Percentiles rank a stretch among this genome's conserved stretches.
Evolutionary conservation across 257 asterid genomes (phyloP).

Genomic region (Ophiorrhiza pumila): DNA sequence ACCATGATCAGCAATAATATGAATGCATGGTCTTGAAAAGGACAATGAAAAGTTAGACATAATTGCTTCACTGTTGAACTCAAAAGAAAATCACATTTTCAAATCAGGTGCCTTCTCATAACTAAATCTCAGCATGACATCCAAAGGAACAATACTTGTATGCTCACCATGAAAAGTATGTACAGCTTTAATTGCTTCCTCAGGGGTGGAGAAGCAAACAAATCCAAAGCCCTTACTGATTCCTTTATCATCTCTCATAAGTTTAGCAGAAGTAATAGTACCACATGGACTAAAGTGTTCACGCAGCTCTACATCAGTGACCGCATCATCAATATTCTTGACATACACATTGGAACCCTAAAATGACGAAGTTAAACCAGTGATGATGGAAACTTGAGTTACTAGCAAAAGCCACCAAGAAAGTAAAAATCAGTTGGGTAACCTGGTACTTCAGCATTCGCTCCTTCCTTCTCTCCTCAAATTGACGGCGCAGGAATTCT

Average conservation of each 20-base stretch:
- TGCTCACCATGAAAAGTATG: slow-evolving; percentile 52
- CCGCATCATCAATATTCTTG: slow-evolving; percentile 69
- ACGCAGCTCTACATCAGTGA: slow-evolving; percentile 63
- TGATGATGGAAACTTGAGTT: not conserved
- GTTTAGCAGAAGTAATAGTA: slow-evolving; percentile 62
- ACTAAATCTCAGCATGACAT: not conserved
- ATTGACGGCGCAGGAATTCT: slow-evolving; percentile 56
- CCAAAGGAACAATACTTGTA: not conserved
- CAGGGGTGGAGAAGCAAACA: slow-evolving; percentile 78
- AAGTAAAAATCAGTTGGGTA: slow-evolving; percentile 2
- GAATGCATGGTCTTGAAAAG: not conserved
- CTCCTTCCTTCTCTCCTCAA: slow-evolving; percentile 74
- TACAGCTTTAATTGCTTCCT: slow-evolving; percentile 71
- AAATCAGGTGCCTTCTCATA: not conserved
- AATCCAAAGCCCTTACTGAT: slow-evolving; percentile 84
- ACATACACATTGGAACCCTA: slow-evolving; percentile 85
- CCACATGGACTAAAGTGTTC: slow-evolving; percentile 70
- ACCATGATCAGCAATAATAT: not conserved
- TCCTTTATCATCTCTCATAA: slow-evolving; percentile 83
- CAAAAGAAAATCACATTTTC: not conserved
- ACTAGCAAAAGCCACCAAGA: slow-evolving; percentile 5
- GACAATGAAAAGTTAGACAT: not conserved
- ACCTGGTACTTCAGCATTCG: slow-evolving; percentile 67
- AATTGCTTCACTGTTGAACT: not conserved
- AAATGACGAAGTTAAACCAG: slow-evolving; percentile 13